Evolutionary conservation across 2,329 filamentous ascomycete species (phyloP), one percentile per base, ranked within the genome.

Genomic region (Claviceps purpurea): DNA sequence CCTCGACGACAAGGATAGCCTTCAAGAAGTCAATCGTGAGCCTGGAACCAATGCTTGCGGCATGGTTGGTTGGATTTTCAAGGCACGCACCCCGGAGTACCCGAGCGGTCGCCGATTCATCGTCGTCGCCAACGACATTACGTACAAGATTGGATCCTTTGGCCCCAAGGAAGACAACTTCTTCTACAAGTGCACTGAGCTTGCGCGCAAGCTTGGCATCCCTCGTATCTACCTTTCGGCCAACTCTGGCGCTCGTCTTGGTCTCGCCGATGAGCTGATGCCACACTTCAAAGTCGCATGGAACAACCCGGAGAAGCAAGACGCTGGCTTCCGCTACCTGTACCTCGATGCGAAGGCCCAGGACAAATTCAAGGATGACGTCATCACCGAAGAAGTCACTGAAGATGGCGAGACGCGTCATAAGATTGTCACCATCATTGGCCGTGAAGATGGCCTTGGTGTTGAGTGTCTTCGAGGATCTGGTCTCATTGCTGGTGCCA

Each of bases 61-160:
- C 73, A 98, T 98, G 93, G 91, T 98, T 52, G 93, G 89, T 59
- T 98, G 93, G 93, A 80, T 97, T 59, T 85, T 97, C 67, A 94
- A 88, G 56, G 93, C 90, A 16, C 89, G 83, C 66, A 97, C 93
- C 1, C 93, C 93, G 10, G 93, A 98, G 70, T 98, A 98, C 67
- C 91, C 93, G 54, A 79, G 81, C 58, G 93, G 93, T 54, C 82
- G 93, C 60, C 87, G 87, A 65, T 96, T 97, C 72, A 83, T 98
- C 66, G 88, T 98, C 58, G 85, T 98, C 57, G 90, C 93, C 77
- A 98, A 98, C 78, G 93, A 98, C 65, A 98, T 98, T 68, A 98
- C 93, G 18, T 97, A 89, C 79, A 94, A 94, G 78, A 98, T 97
- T 67, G 93, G 93, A 64, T 95, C 89, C 2, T 98, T 98, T 67